Evolutionary conservation across 2,329 filamentous ascomycete species (phyloP).

Genomic region (Alternaria triticina): DNA sequence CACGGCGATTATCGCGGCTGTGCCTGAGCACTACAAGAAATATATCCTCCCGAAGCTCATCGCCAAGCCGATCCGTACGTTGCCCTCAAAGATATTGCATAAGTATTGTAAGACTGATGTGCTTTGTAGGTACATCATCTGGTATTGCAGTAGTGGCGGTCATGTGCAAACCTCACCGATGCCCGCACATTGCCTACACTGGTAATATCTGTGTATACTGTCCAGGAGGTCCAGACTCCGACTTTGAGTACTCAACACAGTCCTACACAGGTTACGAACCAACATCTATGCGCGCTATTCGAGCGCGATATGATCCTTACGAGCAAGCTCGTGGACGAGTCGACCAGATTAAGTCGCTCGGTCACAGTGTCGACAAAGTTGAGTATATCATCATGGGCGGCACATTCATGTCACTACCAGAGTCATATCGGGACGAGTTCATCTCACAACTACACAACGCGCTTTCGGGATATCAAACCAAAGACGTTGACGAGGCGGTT

Average conservation of each 20-base stretch:
- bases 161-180: slow-evolving; percentile 99
- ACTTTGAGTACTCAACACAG: slow-evolving; percentile 99
- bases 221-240: slow-evolving; percentile 94
- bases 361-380: slow-evolving; percentile 97
- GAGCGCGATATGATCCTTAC: slow-evolving; percentile 95
- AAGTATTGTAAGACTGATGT: slow-evolving; percentile 3
- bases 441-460: slow-evolving; percentile 97
- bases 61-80: slow-evolving; percentile 89
- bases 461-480: slow-evolving; percentile 92
- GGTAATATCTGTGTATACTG: slow-evolving; percentile 99
- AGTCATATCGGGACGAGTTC: slow-evolving; percentile 89
- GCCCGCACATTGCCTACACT: slow-evolving; percentile 96
- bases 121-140: slow-evolving; percentile 77
- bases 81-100: not conserved
- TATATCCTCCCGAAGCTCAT: slow-evolving; percentile 96
- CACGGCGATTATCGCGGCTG: slow-evolving; percentile 95
- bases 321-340: slow-evolving; percentile 95
- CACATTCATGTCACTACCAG: slow-evolving; percentile 95
- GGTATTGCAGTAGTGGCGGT: slow-evolving; percentile 98
- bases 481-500: slow-evolving; percentile 93
- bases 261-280: slow-evolving; percentile 99
- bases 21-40: slow-evolving; percentile 99
- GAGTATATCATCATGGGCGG: slow-evolving; percentile 99
- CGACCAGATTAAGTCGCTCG: slow-evolving; percentile 93
- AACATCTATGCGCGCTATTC: slow-evolving; percentile 97